These are phyloP conservation scores for Nakazawaea wickerhamii DNA, from an alignment of 805 yeast species.

Conservation along the genomic window DNA sequence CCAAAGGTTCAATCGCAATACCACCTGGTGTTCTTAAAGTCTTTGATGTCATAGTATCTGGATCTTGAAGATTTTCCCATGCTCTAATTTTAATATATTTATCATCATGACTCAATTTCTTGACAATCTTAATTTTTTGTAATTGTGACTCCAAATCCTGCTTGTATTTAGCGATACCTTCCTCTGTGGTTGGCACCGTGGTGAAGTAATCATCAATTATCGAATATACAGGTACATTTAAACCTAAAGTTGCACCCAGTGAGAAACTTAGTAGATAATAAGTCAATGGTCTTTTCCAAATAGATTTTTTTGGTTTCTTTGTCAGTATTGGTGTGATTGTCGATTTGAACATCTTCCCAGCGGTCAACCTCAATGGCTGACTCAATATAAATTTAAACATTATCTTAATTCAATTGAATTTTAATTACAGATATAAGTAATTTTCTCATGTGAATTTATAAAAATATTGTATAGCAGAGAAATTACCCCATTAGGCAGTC, in stretches of 20 bases:
- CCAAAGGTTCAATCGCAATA: slow-evolving; percentile 64
- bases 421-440: no score
- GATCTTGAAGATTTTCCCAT: slow-evolving; percentile 38
- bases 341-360: slow-evolving; percentile 1
- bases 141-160: slow-evolving; percentile 41
- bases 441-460: no score
- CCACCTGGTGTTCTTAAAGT: slow-evolving; percentile 73
- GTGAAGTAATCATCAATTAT: background rate
- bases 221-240: slow-evolving; percentile 11
- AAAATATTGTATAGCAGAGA: no score
- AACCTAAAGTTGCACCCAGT: slow-evolving; percentile 7
- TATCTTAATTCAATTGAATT: background rate
- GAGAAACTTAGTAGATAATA: slow-evolving; percentile 5
- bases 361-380: background rate
- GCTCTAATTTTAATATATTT: slow-evolving; percentile 33
- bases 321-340: background rate
- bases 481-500: background rate
- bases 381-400: background rate
- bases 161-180: slow-evolving; percentile 19
- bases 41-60: slow-evolving; percentile 37
- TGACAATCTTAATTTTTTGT: slow-evolving; percentile 44
- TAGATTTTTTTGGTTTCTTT: background rate
- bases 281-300: background rate
- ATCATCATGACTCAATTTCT: slow-evolving; percentile 37
- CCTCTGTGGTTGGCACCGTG: slow-evolving; percentile 15